Evolutionary conservation across 1,284 basidiomycete species (phyloP).

Genomic region (Puccinia polysora): DNA sequence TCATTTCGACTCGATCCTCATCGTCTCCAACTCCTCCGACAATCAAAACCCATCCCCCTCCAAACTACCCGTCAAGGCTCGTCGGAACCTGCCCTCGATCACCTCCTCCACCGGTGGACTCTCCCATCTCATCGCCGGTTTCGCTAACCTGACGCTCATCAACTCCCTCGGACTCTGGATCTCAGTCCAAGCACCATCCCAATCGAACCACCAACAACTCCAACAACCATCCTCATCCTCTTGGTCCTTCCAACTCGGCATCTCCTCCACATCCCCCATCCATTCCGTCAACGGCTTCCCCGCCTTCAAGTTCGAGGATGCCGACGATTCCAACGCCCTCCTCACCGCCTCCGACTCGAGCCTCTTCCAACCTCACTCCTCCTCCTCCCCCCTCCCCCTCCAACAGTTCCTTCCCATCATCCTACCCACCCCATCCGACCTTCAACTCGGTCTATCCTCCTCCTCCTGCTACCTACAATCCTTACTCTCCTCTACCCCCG

Average conservation of each 20-base stretch:
- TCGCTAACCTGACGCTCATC: slow-evolving; percentile 21
- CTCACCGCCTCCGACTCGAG: slow-evolving; percentile 27
- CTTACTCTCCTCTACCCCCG: neutral
- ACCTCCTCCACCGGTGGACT: neutral
- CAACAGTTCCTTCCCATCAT: neutral
- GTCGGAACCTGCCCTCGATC: neutral
- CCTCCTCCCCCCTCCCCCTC: neutral
- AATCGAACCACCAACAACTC: neutral
- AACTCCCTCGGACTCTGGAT: slow-evolving; percentile 31
- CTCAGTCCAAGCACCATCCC: neutral
- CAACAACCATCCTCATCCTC: neutral
- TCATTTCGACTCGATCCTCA: slow-evolving; percentile 16
- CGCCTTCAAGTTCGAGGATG: slow-evolving; percentile 25
- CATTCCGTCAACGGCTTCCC: slow-evolving; percentile 10
- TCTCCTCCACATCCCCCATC: neutral
- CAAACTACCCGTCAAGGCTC: neutral
- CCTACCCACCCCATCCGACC: neutral
- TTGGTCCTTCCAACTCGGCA: slow-evolving; percentile 21
- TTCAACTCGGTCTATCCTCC: slow-evolving; percentile 15
- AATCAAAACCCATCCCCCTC: slow-evolving; percentile 7
- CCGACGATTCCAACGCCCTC: slow-evolving; percentile 22
- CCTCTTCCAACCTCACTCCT: neutral
- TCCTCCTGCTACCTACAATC: slow-evolving; percentile 21
- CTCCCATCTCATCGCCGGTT: neutral
- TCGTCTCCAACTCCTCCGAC: slow-evolving; percentile 29